Evolutionary conservation across 2,329 filamentous ascomycete species (phyloP).

Genomic region (Diaporthe citrichinensis): DNA sequence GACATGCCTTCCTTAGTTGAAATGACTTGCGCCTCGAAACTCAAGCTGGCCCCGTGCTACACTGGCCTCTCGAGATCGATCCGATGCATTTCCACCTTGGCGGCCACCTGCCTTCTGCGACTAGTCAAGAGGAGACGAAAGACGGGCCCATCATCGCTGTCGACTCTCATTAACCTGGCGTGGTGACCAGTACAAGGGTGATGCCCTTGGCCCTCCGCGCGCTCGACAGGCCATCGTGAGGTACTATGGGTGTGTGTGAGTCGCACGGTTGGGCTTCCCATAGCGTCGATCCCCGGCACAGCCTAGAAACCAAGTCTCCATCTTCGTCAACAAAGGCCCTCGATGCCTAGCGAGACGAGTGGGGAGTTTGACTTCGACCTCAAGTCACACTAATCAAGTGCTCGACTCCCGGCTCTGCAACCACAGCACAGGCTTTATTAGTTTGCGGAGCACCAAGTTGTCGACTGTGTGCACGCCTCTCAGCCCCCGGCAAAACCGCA

Average conservation of each 20-base stretch:
- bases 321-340: constrained; percentile 1
- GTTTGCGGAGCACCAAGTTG: constrained; percentile 20
- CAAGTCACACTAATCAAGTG: constrained; percentile 14
- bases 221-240: constrained; percentile 17
- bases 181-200: constrained; percentile 19
- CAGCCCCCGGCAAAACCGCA: constrained; percentile 22
- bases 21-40: constrained; percentile 23
- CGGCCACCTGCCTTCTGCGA: constrained; percentile 13
- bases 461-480: constrained; percentile 22
- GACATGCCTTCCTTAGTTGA: background rate
- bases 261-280: background rate
- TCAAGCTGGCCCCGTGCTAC: constrained; percentile 4
- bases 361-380: constrained; percentile 18
- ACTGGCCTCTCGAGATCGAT: constrained; percentile 19
- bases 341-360: constrained; percentile 22
- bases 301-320: constrained; percentile 9
- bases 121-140: constrained; percentile 11
- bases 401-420: constrained; percentile 7
- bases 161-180: background rate
- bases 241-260: background rate
- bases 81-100: constrained; percentile 21
- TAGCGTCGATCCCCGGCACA: constrained; percentile 15
- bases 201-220: background rate
- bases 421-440: background rate
- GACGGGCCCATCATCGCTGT: constrained; percentile 10